These are phyloP conservation scores for Hypoxylon fuscum DNA, from an alignment of 495 filamentous ascomycete genomes.

Conservation along the genomic window DNA sequence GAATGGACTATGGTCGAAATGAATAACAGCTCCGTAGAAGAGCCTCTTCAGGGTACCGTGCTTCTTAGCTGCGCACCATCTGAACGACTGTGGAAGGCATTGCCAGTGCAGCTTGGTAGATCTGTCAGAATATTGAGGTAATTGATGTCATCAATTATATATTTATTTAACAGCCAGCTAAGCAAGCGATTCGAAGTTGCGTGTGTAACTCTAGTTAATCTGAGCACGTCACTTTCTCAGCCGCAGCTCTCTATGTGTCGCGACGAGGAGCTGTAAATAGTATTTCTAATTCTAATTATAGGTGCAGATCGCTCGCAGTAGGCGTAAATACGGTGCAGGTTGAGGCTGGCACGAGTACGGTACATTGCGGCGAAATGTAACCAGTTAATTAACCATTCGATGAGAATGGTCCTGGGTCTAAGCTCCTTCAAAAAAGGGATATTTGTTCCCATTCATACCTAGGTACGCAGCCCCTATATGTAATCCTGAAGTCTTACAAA, in stretches of 20 bases:
- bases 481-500: slow-evolving; percentile 28
- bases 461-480: slow-evolving; percentile 5
- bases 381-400: too few relatives aligned
- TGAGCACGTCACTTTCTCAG: slow-evolving; percentile 10
- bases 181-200: not conserved
- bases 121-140: slow-evolving; percentile 5
- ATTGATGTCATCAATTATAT: slow-evolving; percentile 10
- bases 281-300: slow-evolving; percentile 30
- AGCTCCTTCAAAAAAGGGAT: slow-evolving; percentile 27
- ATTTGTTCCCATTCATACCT: not conserved
- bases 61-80: slow-evolving; percentile 4
- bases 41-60: too few relatives aligned
- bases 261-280: slow-evolving; percentile 12
- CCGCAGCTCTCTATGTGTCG: slow-evolving; percentile 10
- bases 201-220: not conserved
- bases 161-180: not conserved
- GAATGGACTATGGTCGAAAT: too few relatives aligned
- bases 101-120: slow-evolving; percentile 18
- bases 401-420: too few relatives aligned
- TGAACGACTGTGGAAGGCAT: slow-evolving; percentile 6
- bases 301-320: not conserved
- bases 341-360: slow-evolving; percentile 1
- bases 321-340: not conserved
- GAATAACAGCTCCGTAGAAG: too few relatives aligned
- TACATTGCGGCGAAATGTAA: slow-evolving; percentile 4